Conservation (phyloP, 768 basidiomycete genomes). For the Termitomyces sp. region DNA sequence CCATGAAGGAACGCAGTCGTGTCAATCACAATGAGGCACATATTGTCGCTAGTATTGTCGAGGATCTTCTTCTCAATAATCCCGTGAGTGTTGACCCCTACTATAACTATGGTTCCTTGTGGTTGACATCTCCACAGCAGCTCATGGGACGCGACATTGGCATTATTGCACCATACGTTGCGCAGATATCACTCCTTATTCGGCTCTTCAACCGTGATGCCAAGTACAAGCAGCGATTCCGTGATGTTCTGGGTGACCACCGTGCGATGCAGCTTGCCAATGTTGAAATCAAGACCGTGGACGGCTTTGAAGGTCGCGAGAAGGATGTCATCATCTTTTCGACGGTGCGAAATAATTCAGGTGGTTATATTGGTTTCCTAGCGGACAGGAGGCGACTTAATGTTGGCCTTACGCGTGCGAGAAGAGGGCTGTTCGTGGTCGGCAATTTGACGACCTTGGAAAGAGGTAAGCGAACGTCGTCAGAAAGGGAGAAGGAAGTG, state of each 20-base stretch:
- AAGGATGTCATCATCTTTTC: conserved; percentile 92
- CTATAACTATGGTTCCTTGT: conserved; percentile 10
- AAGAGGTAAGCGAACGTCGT: conserved; percentile 35
- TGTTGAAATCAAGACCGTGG: conserved; percentile 90
- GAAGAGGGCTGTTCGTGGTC: conserved; percentile 78
- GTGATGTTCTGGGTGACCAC: conserved; percentile 55
- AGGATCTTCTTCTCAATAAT: conserved; percentile 77
- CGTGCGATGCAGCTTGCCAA: conserved; percentile 61
- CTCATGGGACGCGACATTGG: conserved; percentile 79
- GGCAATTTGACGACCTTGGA: conserved; percentile 69
- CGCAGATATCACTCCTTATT: conserved; percentile 77
- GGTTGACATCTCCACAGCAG: conserved; percentile 32
- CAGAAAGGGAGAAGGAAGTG: conserved; percentile 17
- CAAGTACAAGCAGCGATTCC: conserved; percentile 52
- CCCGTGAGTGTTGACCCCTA: conserved; percentile 44
- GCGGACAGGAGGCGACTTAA: conserved; percentile 84
- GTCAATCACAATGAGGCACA: conserved; percentile 77
- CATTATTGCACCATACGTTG: conserved; percentile 88
- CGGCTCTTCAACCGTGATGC: conserved; percentile 58
- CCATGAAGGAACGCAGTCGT: conserved; percentile 63
- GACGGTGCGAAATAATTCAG: conserved; percentile 79
- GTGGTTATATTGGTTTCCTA: conserved; percentile 83
- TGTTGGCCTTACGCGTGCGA: conserved; percentile 88
- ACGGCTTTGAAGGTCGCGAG: conserved; percentile 92
- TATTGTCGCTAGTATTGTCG: conserved; percentile 75